Percentiles rank a stretch among this genome's conserved stretches.
Evolutionary conservation across 208 protist species (phyloP).

Genomic region (Leishmania martiniquensis): DNA sequence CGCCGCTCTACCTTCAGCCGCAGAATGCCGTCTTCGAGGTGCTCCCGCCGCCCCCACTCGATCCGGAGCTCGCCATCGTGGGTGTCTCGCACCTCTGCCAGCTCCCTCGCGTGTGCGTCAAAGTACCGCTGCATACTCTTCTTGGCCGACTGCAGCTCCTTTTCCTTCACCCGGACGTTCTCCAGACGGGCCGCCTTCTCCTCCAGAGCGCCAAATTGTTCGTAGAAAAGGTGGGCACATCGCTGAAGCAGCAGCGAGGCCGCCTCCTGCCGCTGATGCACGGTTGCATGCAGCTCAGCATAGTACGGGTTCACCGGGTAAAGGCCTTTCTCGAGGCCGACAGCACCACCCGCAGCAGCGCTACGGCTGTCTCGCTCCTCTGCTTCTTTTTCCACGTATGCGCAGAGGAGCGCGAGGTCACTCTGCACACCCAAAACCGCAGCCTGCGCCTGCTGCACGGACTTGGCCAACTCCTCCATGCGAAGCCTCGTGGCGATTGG

Average conservation of each 20-base stretch:
- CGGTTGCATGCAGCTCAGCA: slow-evolving; percentile 24
- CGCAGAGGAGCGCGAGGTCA: slow-evolving; percentile 38
- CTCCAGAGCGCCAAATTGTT: slow-evolving; percentile 35
- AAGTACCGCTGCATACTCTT: slow-evolving; percentile 68
- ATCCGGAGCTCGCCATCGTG: slow-evolving; percentile 23
- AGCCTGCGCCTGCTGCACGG: slow-evolving; percentile 41
- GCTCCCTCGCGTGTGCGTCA: slow-evolving; percentile 36
- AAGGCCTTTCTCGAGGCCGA: not conserved
- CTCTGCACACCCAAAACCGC: slow-evolving; percentile 41
- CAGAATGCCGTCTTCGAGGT: slow-evolving; percentile 26
- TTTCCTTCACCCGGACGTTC: slow-evolving; percentile 37
- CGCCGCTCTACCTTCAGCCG: not conserved
- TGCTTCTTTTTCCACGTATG: slow-evolving; percentile 22
- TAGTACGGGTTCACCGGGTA: slow-evolving; percentile 14
- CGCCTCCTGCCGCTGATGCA: slow-evolving; percentile 50
- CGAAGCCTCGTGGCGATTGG: not conserved
- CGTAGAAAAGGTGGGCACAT: slow-evolving; percentile 29
- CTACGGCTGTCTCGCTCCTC: not conserved
- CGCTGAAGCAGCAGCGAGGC: slow-evolving; percentile 45
- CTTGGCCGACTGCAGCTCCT: slow-evolving; percentile 42
- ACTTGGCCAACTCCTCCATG: slow-evolving; percentile 55
- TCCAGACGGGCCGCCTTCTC: slow-evolving; percentile 27
- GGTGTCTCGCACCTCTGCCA: slow-evolving; percentile 27
- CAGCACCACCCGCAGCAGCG: not conserved
- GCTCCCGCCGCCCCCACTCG: slow-evolving; percentile 26